Conservation (phyloP, 176 grass and related monocot species). For the Aegilops umbellulata region DNA sequence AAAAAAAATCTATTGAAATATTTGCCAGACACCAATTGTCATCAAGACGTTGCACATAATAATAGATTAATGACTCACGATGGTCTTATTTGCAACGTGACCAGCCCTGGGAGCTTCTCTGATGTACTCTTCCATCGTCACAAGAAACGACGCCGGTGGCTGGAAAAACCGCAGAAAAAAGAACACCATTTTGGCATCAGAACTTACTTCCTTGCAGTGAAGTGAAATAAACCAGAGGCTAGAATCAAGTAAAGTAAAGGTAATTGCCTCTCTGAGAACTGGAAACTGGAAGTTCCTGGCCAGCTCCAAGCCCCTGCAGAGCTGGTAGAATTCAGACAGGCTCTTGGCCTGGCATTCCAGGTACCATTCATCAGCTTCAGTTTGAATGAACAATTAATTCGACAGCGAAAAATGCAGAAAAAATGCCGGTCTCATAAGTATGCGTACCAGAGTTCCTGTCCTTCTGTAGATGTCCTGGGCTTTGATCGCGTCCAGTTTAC, state of each 20-base stretch:
- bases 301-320: constrained; percentile 76
- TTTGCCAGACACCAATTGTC: no score
- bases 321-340: constrained; percentile 72
- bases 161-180: constrained; percentile 30
- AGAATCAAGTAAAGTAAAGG: background rate
- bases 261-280: constrained; percentile 60
- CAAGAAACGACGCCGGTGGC: constrained; percentile 69
- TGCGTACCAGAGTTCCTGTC: constrained; percentile 58
- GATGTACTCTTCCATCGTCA: constrained; percentile 95
- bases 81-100: constrained; percentile 44
- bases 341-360: constrained; percentile 54
- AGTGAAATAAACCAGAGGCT: background rate
- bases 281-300: constrained; percentile 82
- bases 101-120: constrained; percentile 65
- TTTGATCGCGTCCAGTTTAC: constrained; percentile 83
- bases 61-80: constrained; percentile 56
- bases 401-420: background rate
- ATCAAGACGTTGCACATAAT: no score
- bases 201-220: background rate
- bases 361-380: background rate
- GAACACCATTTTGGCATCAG: constrained; percentile 13
- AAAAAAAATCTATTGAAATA: background rate
- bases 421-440: background rate
- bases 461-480: constrained; percentile 71
- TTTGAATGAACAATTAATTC: background rate